Evolutionary conservation across 2,329 filamentous ascomycete species (phyloP).

Genomic region (Didymella lethalis): DNA sequence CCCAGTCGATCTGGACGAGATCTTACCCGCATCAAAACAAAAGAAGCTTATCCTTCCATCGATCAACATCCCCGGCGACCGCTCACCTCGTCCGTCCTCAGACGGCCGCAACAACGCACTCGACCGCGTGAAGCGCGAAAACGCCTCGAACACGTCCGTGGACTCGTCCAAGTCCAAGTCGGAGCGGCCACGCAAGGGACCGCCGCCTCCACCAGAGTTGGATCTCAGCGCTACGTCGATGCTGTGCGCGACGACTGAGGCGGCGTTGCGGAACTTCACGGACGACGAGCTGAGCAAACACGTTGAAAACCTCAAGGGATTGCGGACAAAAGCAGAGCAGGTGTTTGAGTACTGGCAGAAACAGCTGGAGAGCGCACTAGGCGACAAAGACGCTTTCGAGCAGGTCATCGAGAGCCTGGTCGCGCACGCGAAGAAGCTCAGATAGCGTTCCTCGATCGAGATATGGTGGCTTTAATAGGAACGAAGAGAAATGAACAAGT

Average conservation of each 20-base stretch:
- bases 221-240: slow-evolving; percentile 81
- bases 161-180: slow-evolving; percentile 47
- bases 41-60: slow-evolving; percentile 96
- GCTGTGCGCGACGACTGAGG: slow-evolving; percentile 83
- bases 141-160: slow-evolving; percentile 50
- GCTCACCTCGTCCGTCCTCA: slow-evolving; percentile 49
- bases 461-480: no score
- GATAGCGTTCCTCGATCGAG: slow-evolving; percentile 59
- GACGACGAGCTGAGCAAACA: slow-evolving; percentile 78
- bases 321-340: slow-evolving; percentile 76
- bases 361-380: slow-evolving; percentile 82
- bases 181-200: slow-evolving; percentile 62
- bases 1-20: slow-evolving; percentile 95
- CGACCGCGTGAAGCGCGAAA: slow-evolving; percentile 50
- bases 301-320: slow-evolving; percentile 70
- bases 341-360: slow-evolving; percentile 90
- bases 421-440: slow-evolving; percentile 84
- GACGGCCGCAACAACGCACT: slow-evolving; percentile 51
- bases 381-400: slow-evolving; percentile 92
- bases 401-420: slow-evolving; percentile 97
- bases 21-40: slow-evolving; percentile 94
- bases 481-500: slow-evolving; percentile 47
- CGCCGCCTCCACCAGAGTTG: slow-evolving; percentile 74
- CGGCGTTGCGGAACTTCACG: slow-evolving; percentile 80
- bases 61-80: slow-evolving; percentile 57